Evolutionary conservation across 2,329 filamentous ascomycete genomes (phyloP), one percentile per base, ranked within the genome.

Genomic region (Rutstroemia sp.): DNA sequence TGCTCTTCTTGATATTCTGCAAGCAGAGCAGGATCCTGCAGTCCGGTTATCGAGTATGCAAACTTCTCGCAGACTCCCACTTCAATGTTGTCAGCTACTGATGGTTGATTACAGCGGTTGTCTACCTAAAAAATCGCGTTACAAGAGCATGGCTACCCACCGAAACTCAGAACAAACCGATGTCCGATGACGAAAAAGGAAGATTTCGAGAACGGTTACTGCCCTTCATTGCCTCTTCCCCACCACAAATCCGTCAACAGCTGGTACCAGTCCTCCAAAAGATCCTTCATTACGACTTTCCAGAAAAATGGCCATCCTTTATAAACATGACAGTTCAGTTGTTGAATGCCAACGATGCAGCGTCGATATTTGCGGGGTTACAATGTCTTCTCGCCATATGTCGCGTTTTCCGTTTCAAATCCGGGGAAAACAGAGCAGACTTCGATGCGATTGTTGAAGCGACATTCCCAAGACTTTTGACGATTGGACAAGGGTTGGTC

Each of bases 81-180:
- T 63, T 62, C 58, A 62, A 65, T 60, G 59, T 65, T 60, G 62
- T 44, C 63, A 61, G 60, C 62, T 65, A 63, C 67, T 68, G 64
- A 70, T 60, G 58, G 63, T 59, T 59, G 50, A 59, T 53, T 63
- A 61, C 73, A 96, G 92, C 91, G 69, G 92, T 92, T 70, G 90
- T 99, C 66, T 99, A 97, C 75, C 84, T 97, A 72, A 99, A 99
- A 78, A 97, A 99, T 76, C 88, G 92, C 71, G 88, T 97, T 72
- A 92, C 88, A 72, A 88, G 92, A 70, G 91, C 90, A 67, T 99
- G 94, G 94, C 81, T 86, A 56, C 84, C 82, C 61, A 79, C 80
- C 68, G 89, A 95, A 63, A 81, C 85, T 61, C 60, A 65, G 52
- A 80, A 82, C 67, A 84, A 83, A 66, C 77, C 86, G 65, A 94